These are phyloP conservation scores for Trichoderma cornu-damae DNA, from an alignment of 2,329 filamentous ascomycete species.

Conservation along the genomic window DNA sequence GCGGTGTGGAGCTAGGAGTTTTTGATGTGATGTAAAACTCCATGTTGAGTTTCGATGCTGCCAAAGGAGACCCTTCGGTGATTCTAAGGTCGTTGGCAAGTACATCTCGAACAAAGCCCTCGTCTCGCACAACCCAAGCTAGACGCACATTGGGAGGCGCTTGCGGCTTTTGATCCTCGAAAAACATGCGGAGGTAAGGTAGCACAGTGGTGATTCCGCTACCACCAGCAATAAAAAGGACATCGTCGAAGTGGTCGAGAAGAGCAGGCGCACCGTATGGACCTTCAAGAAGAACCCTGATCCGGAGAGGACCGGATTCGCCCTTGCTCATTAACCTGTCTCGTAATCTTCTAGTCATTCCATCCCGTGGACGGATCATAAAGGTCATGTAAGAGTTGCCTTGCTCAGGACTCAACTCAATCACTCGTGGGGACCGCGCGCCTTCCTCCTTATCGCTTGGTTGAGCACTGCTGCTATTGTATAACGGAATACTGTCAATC, in stretches of 20 bases:
- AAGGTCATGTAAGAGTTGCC: constrained; percentile 29
- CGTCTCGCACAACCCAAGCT: constrained; percentile 33
- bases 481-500: not conserved
- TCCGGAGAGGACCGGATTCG: constrained; percentile 18
- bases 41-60: constrained; percentile 22
- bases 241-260: constrained; percentile 29
- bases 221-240: constrained; percentile 36
- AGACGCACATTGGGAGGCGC: constrained; percentile 25
- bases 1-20: not conserved
- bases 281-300: constrained; percentile 34
- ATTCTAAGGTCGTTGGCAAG: constrained; percentile 26
- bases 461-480: constrained; percentile 13
- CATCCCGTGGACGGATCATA: constrained; percentile 35
- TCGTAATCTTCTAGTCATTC: constrained; percentile 33
- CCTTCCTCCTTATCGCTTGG: constrained; percentile 23
- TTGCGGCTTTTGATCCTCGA: constrained; percentile 19
- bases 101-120: constrained; percentile 28
- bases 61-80: constrained; percentile 21
- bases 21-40: constrained; percentile 29
- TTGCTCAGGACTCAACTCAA: not conserved
- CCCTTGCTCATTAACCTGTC: constrained; percentile 22
- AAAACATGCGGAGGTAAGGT: constrained; percentile 29
- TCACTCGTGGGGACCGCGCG: constrained; percentile 10
- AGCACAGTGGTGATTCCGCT: constrained; percentile 36
- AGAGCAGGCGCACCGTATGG: constrained; percentile 33